A percentile compares a stretch with the other conserved stretches of the same genome.
phyloP scores from a whole-genome alignment of 768 basidiomycete genomes.

The Boletus reticuloceps region DNA sequence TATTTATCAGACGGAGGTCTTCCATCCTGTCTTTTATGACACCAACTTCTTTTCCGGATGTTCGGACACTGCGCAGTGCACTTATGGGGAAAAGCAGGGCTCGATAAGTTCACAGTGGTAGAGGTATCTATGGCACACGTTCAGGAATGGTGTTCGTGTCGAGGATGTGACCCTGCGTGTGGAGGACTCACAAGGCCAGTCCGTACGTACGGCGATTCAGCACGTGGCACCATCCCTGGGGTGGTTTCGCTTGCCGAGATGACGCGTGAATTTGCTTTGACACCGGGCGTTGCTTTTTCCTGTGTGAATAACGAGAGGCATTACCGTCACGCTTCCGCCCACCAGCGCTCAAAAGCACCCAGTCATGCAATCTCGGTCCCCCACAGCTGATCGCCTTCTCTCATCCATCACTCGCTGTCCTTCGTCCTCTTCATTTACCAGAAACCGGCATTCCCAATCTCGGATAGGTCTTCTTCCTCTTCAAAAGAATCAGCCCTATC shows the following conservation, averaged over 20 bases:
- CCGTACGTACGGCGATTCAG: not conserved
- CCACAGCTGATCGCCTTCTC: slow-evolving; percentile 11
- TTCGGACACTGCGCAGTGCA: not conserved
- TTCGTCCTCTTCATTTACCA: slow-evolving; percentile 10
- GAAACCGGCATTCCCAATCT: slow-evolving; percentile 18
- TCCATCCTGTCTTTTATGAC: slow-evolving; percentile 12
- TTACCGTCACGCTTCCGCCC: slow-evolving; percentile 21
- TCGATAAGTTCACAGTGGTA: too few species aligned
- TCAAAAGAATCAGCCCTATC: slow-evolving; percentile 21
- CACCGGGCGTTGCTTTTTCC: slow-evolving; percentile 21
- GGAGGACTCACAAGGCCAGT: not conserved
- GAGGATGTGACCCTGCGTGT: slow-evolving; percentile 5
- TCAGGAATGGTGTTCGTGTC: not conserved
- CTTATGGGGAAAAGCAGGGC: not conserved
- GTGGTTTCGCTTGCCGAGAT: slow-evolving; percentile 8
- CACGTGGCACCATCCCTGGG: slow-evolving; percentile 25
- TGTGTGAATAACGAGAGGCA: slow-evolving; percentile 25
- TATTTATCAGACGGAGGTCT: slow-evolving; percentile 18
- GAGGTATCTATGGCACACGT: too few species aligned
- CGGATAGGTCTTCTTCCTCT: slow-evolving; percentile 15
- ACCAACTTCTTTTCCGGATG: slow-evolving; percentile 9
- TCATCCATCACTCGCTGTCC: slow-evolving; percentile 10
- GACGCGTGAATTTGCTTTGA: slow-evolving; percentile 26
- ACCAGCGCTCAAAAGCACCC: slow-evolving; percentile 24
- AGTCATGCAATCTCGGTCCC: not conserved